Evolutionary conservation across 495 filamentous ascomycete genomes (phyloP), one percentile per base, ranked within the genome.

Genomic region (Pseudomonodictys pantanalensis): DNA sequence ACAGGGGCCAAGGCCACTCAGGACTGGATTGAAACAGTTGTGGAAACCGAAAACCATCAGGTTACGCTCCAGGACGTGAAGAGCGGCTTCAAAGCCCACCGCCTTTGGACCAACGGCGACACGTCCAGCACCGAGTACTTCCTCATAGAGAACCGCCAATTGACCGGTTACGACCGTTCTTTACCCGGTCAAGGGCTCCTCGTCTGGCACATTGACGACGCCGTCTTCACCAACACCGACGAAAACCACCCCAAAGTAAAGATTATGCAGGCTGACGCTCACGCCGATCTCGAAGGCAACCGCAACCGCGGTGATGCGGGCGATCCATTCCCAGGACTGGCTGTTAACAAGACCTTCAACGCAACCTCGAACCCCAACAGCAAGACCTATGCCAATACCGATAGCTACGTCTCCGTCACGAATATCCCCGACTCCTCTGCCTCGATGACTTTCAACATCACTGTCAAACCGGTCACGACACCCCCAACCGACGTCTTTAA

Each of bases 171-270:
- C 24, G 58, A 61, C 24, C 50, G 24, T 32, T 61, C 58, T 20
- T 51, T 61, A 1, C 58, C 58, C 20, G 58, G 58, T 7, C 12
- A 2, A 18, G 58, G 58, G 3, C 58, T 61, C 11, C 51, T 61
- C 18, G 41, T 61, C 29, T 61, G 58, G 58, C 58, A 61, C 42
- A 55, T 61, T 18, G 58, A 61, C 41, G 58, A 61, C 25, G 30
- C 3, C 20, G 30, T 55, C 1, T 48, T 2, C 17, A 26, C 41
- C 5, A 61, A 61, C 43, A 53, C 50, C 2, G 58, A 61, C 28
- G 58, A 61, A 47, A 54, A 54, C 20, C 58, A 61, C 28, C 58
- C 58, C 23, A 61, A 54, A 24, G 42, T 61, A 28, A 55, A 55
- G 41, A 28, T 61, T 17, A 28, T 61, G 25, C 58, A 61, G 45